phyloP scores from a whole-genome alignment of 1,284 basidiomycete genomes.

The Anthracocystis walkeri region DNA sequence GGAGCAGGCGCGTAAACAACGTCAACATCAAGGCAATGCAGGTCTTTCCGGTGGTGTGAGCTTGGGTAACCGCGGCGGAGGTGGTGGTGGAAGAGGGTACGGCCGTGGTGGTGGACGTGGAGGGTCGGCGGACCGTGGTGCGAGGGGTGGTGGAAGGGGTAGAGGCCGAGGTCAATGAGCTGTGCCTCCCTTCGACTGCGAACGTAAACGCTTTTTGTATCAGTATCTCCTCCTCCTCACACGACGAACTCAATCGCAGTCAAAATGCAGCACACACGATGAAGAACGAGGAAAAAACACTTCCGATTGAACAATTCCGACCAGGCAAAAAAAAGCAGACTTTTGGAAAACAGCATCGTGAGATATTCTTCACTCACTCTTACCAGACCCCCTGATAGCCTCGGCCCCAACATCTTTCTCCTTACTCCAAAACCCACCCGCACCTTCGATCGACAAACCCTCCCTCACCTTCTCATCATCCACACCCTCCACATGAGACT shows the following conservation, averaged over 20 bases:
- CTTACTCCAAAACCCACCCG: constrained; percentile 37
- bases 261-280: neutral
- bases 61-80: constrained; percentile 16
- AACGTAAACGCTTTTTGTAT: constrained; percentile 13
- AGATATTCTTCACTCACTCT: constrained; percentile 26
- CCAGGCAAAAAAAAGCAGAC: neutral
- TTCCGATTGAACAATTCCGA: neutral
- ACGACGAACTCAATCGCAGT: neutral
- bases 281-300: neutral
- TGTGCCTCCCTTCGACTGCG: neutral
- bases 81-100: constrained; percentile 12
- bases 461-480: constrained; percentile 4
- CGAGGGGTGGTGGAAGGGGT: constrained; percentile 27
- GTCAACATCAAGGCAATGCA: constrained; percentile 48
- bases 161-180: constrained; percentile 36
- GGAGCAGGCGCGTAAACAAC: constrained; percentile 63
- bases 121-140: constrained; percentile 22
- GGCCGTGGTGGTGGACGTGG: constrained; percentile 14
- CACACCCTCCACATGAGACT: constrained; percentile 18
- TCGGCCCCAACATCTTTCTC: constrained; percentile 38
- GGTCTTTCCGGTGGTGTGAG: constrained; percentile 28
- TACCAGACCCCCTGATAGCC: constrained; percentile 22
- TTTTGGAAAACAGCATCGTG: neutral
- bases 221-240: constrained; percentile 16
- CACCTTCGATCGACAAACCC: constrained; percentile 2